Evolutionary conservation across 805 yeast genomes (phyloP).

Genomic region (Brettanomyces sp.): DNA sequence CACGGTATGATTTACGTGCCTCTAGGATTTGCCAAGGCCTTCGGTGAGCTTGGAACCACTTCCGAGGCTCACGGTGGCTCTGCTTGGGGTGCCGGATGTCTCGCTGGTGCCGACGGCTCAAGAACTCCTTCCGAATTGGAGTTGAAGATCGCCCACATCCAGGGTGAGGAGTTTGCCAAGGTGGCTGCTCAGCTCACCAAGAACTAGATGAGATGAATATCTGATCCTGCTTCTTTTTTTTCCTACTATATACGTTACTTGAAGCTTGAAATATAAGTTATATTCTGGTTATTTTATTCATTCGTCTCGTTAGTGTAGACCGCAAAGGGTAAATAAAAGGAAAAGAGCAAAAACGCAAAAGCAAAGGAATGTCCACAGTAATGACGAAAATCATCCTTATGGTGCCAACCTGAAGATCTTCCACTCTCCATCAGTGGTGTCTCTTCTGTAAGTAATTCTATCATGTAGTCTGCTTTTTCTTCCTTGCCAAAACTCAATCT

Average conservation of each 20-base stretch:
- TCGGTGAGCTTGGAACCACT: slow-evolving; percentile 43
- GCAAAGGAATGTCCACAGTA: too few relatives aligned
- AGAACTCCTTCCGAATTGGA: slow-evolving; percentile 59
- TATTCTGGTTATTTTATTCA: too few relatives aligned
- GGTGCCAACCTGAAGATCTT: slow-evolving; percentile 66
- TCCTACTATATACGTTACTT: too few relatives aligned
- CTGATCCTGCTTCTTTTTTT: too few relatives aligned
- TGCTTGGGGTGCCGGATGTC: slow-evolving; percentile 81
- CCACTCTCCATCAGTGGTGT: slow-evolving; percentile 44
- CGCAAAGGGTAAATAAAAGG: too few relatives aligned
- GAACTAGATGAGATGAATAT: not conserved
- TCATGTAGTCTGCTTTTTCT: slow-evolving; percentile 85
- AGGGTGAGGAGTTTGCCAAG: slow-evolving; percentile 58
- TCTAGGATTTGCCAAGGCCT: slow-evolving; percentile 56
- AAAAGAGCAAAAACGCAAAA: too few relatives aligned
- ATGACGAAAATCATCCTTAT: slow-evolving; percentile 3
- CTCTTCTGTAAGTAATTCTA: slow-evolving; percentile 64
- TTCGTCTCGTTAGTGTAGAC: too few relatives aligned
- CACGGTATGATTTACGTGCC: slow-evolving; percentile 80
- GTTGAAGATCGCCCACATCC: slow-evolving; percentile 50
- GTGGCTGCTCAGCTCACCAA: slow-evolving; percentile 24
- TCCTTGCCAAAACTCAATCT: slow-evolving; percentile 97
- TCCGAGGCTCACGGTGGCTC: slow-evolving; percentile 71
- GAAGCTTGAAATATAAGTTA: too few relatives aligned
- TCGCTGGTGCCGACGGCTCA: slow-evolving; percentile 71